phyloP scores from a whole-genome alignment of 2,329 filamentous ascomycete species.

The Colletotrichum siamense region DNA sequence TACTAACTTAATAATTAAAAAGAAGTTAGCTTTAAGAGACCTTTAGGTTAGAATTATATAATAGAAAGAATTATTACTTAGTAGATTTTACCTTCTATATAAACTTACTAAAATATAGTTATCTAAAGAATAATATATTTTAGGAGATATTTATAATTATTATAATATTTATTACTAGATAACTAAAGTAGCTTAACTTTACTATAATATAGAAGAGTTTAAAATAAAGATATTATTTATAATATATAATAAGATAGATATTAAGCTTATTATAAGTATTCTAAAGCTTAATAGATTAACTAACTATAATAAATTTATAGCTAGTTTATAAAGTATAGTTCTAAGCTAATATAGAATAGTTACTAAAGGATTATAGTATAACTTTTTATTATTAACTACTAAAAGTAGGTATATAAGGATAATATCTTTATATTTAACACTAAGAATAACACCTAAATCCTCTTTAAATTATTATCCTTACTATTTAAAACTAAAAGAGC shows the following conservation, averaged over 20 bases:
- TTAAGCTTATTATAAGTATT: not conserved
- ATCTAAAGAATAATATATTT: not conserved
- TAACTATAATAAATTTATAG: too few species aligned
- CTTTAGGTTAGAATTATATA: too few species aligned
- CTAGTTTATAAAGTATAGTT: too few species aligned
- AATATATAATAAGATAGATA: not conserved
- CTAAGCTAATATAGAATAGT: too few species aligned
- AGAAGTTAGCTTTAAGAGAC: too few species aligned
- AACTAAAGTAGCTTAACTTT: not conserved
- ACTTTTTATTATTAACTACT: not conserved
- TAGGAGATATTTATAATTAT: not conserved
- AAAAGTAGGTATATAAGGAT: not conserved
- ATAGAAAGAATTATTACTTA: too few species aligned
- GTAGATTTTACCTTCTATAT: not conserved
- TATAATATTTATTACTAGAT: not conserved
- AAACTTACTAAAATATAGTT: not conserved
- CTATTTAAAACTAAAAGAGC: not conserved
- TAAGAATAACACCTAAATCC: not conserved
- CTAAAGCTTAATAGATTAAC: too few species aligned
- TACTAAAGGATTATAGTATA: not conserved
- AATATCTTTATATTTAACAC: too few species aligned
- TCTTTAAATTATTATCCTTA: not conserved
- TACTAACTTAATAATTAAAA: too few species aligned
- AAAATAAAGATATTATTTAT: not conserved
- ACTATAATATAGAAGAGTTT: not conserved